Evolutionary conservation across 2,329 filamentous ascomycete species (phyloP), one percentile per base, ranked within the genome.

Genomic region (Ophiocordyceps robertsii): DNA sequence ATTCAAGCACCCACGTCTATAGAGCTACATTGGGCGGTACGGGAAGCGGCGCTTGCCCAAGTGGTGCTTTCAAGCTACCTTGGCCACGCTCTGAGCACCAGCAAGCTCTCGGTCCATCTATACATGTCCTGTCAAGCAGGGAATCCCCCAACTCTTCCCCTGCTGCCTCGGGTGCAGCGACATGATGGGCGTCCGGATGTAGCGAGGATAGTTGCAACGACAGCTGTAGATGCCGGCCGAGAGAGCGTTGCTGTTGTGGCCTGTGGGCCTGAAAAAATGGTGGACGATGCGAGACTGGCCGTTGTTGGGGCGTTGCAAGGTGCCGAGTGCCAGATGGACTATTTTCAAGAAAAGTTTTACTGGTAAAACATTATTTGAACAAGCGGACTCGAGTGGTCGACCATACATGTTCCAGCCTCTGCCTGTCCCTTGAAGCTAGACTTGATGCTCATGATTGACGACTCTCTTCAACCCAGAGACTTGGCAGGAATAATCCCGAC

Each of bases 191-290:
- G 66, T 6, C 64, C 62, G 12, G 53, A 63, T 16, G 59, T 61
- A 0, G 27, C 49, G 1, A 50, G 46, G 10, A 56, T 65, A 24
- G 54, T 69, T 6, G 44, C 46, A 14, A 49, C 52, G 1, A 52
- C 58, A 0, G 53, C 50, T 2, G 49, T 48, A 4, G 44, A 50
- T 1, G 51, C 49, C 0, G 46, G 46, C 0, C 43, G 44, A 0
- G 56, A 54, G 2, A 56, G 54, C 12, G 37, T 68, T 1, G 67
- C 66, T 0, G 56, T 70, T 1, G 56, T 70, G 12, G 63, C 63
- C 0, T 70, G 67, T 43, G 67, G 67, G 0, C 67, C 67, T 11
- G 61, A 58, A 2, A 56, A 51, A 31, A 66, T 70, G 66, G 64
- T 63, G 0, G 67, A 70, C 44, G 63, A 67, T 29, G 56, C 64